Evolutionary conservation across 768 basidiomycete species (phyloP).

Genomic region (Kwoniella newhampshirensis): DNA sequence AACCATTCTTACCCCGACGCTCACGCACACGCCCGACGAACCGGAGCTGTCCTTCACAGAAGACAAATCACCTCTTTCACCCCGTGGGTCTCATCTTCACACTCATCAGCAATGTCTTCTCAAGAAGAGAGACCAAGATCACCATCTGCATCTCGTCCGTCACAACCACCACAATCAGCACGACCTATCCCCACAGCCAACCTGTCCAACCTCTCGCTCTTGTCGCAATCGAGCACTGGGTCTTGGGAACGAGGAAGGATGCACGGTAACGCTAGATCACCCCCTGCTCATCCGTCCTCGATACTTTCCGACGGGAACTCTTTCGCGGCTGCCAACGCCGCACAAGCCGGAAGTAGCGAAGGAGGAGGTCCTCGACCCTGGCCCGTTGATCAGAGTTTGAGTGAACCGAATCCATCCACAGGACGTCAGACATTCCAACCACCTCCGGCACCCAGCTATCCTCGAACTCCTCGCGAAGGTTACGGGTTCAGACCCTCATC

Average conservation of each 20-base stretch:
- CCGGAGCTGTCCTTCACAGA: no score
- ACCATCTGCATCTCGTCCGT: slow-evolving; percentile 3
- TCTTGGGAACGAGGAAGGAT: slow-evolving; percentile 49
- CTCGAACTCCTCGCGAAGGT: slow-evolving; percentile 61
- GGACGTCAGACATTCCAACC: slow-evolving; percentile 14
- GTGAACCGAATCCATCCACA: slow-evolving; percentile 15
- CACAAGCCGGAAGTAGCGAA: background rate
- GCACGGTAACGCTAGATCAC: slow-evolving; percentile 36
- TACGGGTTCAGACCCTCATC: slow-evolving; percentile 78
- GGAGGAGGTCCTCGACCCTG: slow-evolving; percentile 7
- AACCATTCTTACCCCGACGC: no score
- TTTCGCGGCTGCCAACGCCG: background rate
- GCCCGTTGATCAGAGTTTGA: slow-evolving; percentile 11
- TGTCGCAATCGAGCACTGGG: slow-evolving; percentile 49
- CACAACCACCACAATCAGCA: background rate
- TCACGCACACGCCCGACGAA: no score
- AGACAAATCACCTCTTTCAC: no score
- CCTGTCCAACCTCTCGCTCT: slow-evolving; percentile 32
- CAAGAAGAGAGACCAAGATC: no score
- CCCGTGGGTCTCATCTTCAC: no score
- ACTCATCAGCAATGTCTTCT: no score
- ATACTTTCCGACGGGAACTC: slow-evolving; percentile 1
- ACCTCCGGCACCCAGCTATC: slow-evolving; percentile 6
- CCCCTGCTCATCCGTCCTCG: slow-evolving; percentile 22
- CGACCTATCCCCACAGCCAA: slow-evolving; percentile 25